These are phyloP conservation scores for Sclerotinia nivalis DNA, from an alignment of 2,329 filamentous ascomycete species.

Conservation along the genomic window DNA sequence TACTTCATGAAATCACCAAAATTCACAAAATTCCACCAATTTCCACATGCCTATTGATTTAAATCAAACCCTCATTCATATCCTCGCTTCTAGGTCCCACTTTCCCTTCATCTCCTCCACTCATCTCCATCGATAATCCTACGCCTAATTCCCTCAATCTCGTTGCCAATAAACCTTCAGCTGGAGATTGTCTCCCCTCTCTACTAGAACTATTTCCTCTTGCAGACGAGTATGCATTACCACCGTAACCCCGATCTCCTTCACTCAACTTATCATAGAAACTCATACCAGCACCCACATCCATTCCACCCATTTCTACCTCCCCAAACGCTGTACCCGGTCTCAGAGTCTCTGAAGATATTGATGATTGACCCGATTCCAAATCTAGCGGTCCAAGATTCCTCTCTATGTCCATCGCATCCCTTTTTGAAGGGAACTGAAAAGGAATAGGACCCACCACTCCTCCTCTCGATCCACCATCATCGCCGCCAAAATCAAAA, in stretches of 20 bases:
- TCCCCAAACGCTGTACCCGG: neutral
- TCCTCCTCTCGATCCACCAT: conserved; percentile 33
- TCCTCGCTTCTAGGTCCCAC: neutral
- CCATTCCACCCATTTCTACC: conserved; percentile 29
- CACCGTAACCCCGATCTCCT: conserved; percentile 64
- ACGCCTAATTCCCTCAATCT: conserved; percentile 56
- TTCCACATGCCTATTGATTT: neutral
- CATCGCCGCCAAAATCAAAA: conserved; percentile 38
- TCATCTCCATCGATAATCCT: conserved; percentile 54
- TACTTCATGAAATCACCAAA: neutral
- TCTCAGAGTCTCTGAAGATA: neutral
- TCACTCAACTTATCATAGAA: conserved; percentile 69
- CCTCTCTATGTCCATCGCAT: neutral
- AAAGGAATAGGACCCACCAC: conserved; percentile 53
- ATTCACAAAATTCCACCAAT: neutral
- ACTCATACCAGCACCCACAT: conserved; percentile 37
- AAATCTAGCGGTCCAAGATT: neutral
- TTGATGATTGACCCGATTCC: neutral
- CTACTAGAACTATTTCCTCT: conserved; percentile 38
- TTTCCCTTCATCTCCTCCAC: conserved; percentile 62
- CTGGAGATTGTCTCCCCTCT: conserved; percentile 36
- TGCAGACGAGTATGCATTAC: conserved; percentile 51
- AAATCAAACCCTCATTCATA: neutral
- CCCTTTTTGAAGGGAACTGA: conserved; percentile 41
- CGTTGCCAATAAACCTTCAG: conserved; percentile 70